Conservation (phyloP, 2,329 filamentous ascomycete genomes). For the Ceratocystis variospora region DNA sequence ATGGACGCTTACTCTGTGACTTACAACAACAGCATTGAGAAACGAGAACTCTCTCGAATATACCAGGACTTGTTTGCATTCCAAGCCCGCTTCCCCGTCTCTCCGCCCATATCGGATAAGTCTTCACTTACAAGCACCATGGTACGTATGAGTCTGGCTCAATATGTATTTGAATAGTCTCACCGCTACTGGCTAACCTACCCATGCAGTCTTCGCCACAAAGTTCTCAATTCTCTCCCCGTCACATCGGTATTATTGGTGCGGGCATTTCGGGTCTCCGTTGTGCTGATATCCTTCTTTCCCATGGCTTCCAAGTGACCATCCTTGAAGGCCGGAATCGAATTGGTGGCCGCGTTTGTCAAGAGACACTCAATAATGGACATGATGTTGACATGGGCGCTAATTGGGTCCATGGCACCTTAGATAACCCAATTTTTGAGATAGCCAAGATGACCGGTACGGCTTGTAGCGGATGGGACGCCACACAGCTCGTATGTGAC, state of each 20-base stretch:
- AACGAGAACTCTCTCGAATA: constrained; percentile 12
- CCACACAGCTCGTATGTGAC: constrained; percentile 41
- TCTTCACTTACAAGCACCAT: constrained; percentile 11
- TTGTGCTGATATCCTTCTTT: constrained; percentile 53
- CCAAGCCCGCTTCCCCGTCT: constrained; percentile 10
- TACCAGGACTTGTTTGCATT: constrained; percentile 18
- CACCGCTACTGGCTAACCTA: background rate
- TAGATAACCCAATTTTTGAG: constrained; percentile 55
- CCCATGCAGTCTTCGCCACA: background rate
- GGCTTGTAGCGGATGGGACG: constrained; percentile 35
- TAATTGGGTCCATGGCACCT: constrained; percentile 70
- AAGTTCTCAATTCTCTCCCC: background rate
- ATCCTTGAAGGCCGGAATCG: constrained; percentile 55
- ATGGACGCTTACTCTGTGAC: constrained; percentile 19
- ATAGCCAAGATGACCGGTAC: constrained; percentile 50
- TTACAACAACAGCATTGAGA: constrained; percentile 12
- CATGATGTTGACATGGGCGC: constrained; percentile 47
- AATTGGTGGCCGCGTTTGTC: constrained; percentile 50
- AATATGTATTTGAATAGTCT: background rate
- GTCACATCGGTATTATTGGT: constrained; percentile 43
- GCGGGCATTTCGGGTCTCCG: constrained; percentile 58
- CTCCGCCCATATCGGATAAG: constrained; percentile 7
- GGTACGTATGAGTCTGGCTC: constrained; percentile 1
- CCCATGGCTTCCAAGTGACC: constrained; percentile 52
- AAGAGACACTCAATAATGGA: constrained; percentile 36